Conservation (phyloP, 306 rosid species). For the Prunus kanzakura region DNA sequence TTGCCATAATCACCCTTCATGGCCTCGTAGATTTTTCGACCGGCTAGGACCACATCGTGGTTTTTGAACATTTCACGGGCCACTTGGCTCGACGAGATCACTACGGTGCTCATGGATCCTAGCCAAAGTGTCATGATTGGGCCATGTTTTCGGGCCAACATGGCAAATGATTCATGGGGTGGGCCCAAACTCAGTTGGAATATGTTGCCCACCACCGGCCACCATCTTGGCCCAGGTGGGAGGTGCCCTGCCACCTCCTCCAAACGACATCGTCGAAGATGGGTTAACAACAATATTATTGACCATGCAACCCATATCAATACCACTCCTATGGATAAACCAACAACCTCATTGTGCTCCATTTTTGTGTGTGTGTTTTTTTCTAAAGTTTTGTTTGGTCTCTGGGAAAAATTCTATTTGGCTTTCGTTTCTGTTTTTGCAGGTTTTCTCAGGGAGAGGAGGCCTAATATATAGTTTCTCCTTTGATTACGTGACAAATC, state of each 20-base stretch:
- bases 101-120: constrained; percentile 83
- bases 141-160: constrained; percentile 55
- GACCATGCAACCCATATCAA: constrained; percentile 36
- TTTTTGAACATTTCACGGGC: constrained; percentile 68
- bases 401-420: not conserved
- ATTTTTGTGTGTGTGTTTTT: constrained; percentile 9
- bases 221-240: constrained; percentile 80
- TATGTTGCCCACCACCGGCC: constrained; percentile 76
- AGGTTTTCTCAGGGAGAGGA: not conserved
- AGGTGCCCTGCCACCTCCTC: constrained; percentile 30
- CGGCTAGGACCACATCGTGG: constrained; percentile 59
- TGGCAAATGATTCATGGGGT: constrained; percentile 61
- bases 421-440: not conserved
- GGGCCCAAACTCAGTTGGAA: constrained; percentile 61
- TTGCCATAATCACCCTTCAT: constrained; percentile 61
- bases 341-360: constrained; percentile 26
- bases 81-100: constrained; percentile 51
- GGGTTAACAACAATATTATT: not conserved
- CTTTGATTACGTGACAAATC: not conserved
- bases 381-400: not conserved
- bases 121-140: constrained; percentile 79
- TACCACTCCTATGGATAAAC: constrained; percentile 12
- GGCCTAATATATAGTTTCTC: not conserved
- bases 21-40: constrained; percentile 74
- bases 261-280: constrained; percentile 8